Evolutionary conservation across 225 moss, liverwort and hornwort species (phyloP), one percentile per base, ranked within the genome.

Genomic region (Bryum argenteum): DNA sequence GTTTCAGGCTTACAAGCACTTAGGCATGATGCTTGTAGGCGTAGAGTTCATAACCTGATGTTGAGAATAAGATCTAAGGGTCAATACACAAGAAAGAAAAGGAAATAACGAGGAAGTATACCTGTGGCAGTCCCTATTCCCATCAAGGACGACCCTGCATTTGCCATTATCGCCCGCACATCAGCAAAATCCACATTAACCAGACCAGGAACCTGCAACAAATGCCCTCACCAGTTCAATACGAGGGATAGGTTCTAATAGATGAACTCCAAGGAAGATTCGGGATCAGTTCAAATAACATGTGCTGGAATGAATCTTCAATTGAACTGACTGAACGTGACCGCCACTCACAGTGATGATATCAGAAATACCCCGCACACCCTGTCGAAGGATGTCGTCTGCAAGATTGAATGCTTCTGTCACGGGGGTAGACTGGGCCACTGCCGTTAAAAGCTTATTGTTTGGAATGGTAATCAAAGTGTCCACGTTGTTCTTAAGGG

Each of bases 101-200:
- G 38, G 7, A 37, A 18, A 74, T 41, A 55, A 39, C 9, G 15
- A 51, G 41, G 43, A 65, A n/a, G 47, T 40, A 63, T 81, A 95
- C 94, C 94, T 77, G 94, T 95, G 10, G 94, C 94, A 15, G 94
- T 87, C 68, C 92, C 94, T 66, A 95, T 95, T 74, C 94, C 94
- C 94, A 95, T 95, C 77, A 95, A 79, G 20, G 94, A 95, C 17
- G 94, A 95, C 58, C 94, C 94, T 59, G 94, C 94, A 85, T 95
- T 91, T 37, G 94, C 92, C 94, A 95, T 95, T 66, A 95, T 95
- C 54, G 94, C 91, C 61, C 94, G 94, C 42, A 95, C 94, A 74
- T 95, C 94, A 67, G 94, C 94, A 71, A 95, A 95, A 83, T 95
- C 94, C 64, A 95, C 94, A 81, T 95, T 95, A 19, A 95, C 94